Evolutionary conservation across 2,329 filamentous ascomycete genomes (phyloP), one percentile per base, ranked within the genome.

Genomic region (Raffaelea arxii): DNA sequence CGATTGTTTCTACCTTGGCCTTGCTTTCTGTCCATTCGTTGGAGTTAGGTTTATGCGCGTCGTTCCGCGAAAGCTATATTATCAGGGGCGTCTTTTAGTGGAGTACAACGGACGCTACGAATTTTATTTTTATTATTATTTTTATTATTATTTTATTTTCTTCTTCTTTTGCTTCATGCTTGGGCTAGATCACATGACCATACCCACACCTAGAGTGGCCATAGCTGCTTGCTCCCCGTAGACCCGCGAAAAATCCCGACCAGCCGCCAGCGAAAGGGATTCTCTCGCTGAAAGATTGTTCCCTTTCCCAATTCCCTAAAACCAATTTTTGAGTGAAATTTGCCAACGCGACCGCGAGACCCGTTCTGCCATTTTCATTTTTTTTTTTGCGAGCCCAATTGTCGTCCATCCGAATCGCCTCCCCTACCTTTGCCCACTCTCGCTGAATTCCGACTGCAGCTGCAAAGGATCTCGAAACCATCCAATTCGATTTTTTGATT

Each of bases 311-410:
- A n/a, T 36, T 36, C 19, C 19, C 46, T 44, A 11, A 18, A 25
- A 43, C 27, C 25, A 42, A 41, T 16, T 37, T n/a, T n/a, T 44
- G 48, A 41, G 52, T 43, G 46, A 52, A 50, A 54, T 54, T 54
- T 50, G 41, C 50, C 32, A n/a, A 36, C 32, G 27, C 46, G 44
- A 47, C 46, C 32, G 32, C 51, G 49, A 51, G 14, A 36, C 32
- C 16, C n/a, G n/a, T n/a, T n/a, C n/a, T n/a, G n/a, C n/a, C n/a
- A n/a, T n/a, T n/a, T n/a, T n/a, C n/a, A n/a, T n/a, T n/a, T n/a
- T n/a, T n/a, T n/a, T n/a, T n/a, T n/a, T n/a, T n/a, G n/a, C n/a
- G n/a, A n/a, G n/a, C n/a, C n/a, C n/a, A n/a, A n/a, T n/a, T n/a
- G n/a, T n/a, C n/a, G n/a, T n/a, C n/a, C n/a, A n/a, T n/a, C n/a